Base-by-base conservation (phyloP, 2,329 filamentous ascomycete genomes). In the Colletotrichum tabaci region DNA sequence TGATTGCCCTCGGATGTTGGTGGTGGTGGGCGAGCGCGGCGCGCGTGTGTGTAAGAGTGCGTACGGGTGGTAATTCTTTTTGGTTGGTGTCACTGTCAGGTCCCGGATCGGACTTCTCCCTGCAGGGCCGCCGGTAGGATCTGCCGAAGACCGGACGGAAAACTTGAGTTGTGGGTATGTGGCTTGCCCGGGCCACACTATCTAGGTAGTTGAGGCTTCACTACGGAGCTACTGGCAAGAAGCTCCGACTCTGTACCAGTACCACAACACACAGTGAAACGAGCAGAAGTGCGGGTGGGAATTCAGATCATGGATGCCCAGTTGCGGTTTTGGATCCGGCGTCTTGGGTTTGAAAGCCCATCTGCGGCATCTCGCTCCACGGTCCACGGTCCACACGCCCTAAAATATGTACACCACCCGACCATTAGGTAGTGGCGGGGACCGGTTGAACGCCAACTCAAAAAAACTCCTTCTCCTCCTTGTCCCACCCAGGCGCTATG, bases 111-210 rank as follows among this genome's bases (percentile, higher is more conserved):
- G 69, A 69, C 69, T 72, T 69, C 60, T 64, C 65, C 65, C 53
- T 69, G 68, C 52, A 71, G 52, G 52, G 55, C 67, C 49, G 47
- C 68, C 65, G 65, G 69, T 30, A 53, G 58, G 69, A 71, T 71
- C 60, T 68, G 65, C 68, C 69, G 65, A 72, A 72, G 69, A 72
- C 69, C 69, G 69, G 69, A 69, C 65, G 69, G 69, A 68, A 72
- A 72, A 72, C 61, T 63, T 63, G 49, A 49, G 49, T 44, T 7
- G 49, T 44, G 18, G 18, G 58, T 72, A 53, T 72, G 66, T 69
- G 65, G 69, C 69, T 72, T 72, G 65, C 58, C 61, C 61, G 61
- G 38, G 13, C 49, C 18, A 18, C 49, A 10, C 18, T 50, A 42
- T 18, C 47, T 44, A 38, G 35, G 35, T 57, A 58, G 67, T 30